phyloP scores from a whole-genome alignment of 805 yeast species.

The Metschnikowia similis region DNA sequence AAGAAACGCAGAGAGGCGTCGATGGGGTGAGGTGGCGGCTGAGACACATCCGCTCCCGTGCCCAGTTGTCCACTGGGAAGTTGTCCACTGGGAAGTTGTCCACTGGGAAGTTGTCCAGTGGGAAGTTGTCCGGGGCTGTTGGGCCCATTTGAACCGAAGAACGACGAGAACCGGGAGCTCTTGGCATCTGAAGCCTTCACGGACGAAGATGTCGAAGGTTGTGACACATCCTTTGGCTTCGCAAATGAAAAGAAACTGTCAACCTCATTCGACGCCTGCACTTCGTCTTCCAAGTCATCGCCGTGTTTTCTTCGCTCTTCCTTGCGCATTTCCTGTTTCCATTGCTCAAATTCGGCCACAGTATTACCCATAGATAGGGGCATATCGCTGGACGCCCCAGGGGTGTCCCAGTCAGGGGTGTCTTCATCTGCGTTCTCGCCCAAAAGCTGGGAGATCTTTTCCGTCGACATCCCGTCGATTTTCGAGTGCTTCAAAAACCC shows the following conservation, averaged over 20 bases:
- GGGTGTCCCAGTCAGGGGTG: conserved; percentile 39
- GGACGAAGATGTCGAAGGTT: conserved; percentile 5
- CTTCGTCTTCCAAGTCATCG: conserved; percentile 20
- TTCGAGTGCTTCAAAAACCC: conserved; percentile 21
- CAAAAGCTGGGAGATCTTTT: conserved; percentile 31
- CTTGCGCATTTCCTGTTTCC: conserved; percentile 52
- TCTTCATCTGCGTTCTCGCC: conserved; percentile 34
- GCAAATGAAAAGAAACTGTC: conserved; percentile 42
- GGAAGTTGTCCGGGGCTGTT: not conserved
- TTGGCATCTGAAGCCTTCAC: conserved; percentile 18
- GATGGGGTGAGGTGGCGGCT: not conserved
- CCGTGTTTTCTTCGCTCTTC: conserved; percentile 48
- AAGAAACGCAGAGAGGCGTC: conserved; percentile 3
- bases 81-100: too few relatives aligned
- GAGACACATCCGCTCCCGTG: not conserved
- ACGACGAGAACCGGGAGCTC: conserved; percentile 20
- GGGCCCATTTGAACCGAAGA: conserved; percentile 11
- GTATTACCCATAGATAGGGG: conserved; percentile 44
- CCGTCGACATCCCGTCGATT: conserved; percentile 28
- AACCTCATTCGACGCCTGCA: conserved; percentile 31
- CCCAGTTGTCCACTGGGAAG: not conserved
- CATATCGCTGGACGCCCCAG: conserved; percentile 22
- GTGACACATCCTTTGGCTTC: conserved; percentile 23
- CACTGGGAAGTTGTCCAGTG: too few relatives aligned
- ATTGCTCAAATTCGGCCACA: conserved; percentile 54